Percentiles rank a stretch among this genome's conserved stretches.
Evolutionary conservation across 2,329 filamentous ascomycete genomes (phyloP).

Genomic region (Pezicula neosporulosa): DNA sequence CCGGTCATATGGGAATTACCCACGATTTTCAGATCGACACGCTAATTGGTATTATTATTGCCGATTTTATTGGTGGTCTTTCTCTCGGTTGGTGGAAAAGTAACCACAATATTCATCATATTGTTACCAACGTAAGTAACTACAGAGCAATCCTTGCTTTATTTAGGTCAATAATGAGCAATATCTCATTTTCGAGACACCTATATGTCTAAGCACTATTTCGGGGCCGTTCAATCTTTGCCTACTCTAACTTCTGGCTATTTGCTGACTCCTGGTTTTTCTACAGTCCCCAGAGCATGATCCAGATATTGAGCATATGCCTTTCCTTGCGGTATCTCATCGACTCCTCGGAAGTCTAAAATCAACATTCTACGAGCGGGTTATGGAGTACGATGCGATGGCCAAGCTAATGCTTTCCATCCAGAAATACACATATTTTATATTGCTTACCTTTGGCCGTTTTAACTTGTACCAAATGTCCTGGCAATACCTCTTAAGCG

Average conservation of each 20-base stretch:
- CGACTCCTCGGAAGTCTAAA: conserved; percentile 61
- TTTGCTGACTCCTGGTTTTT: neutral
- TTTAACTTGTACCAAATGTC: conserved; percentile 71
- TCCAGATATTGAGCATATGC: conserved; percentile 62
- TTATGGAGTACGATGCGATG: conserved; percentile 59
- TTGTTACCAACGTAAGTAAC: conserved; percentile 51
- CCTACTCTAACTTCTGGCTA: too few relatives aligned
- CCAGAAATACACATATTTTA: conserved; percentile 68
- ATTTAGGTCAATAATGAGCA: neutral
- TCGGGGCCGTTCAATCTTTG: too few relatives aligned
- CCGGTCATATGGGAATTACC: conserved; percentile 61
- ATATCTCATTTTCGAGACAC: neutral
- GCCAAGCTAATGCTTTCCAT: conserved; percentile 56
- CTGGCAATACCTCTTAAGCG: conserved; percentile 60
- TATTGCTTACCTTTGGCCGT: conserved; percentile 62
- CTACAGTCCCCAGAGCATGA: conserved; percentile 46
- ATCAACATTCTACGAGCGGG: conserved; percentile 60
- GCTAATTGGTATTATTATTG: conserved; percentile 58
- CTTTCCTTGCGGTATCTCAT: conserved; percentile 65
- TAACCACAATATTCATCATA: conserved; percentile 66
- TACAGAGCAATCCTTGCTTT: too few relatives aligned
- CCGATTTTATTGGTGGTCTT: conserved; percentile 62
- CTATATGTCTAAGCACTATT: too few relatives aligned
- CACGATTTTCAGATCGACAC: conserved; percentile 55
- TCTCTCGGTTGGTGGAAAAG: conserved; percentile 70